Evolutionary conservation across 768 basidiomycete species (phyloP), one percentile per base, ranked within the genome.

Genomic region (Suillus hirtellus): DNA sequence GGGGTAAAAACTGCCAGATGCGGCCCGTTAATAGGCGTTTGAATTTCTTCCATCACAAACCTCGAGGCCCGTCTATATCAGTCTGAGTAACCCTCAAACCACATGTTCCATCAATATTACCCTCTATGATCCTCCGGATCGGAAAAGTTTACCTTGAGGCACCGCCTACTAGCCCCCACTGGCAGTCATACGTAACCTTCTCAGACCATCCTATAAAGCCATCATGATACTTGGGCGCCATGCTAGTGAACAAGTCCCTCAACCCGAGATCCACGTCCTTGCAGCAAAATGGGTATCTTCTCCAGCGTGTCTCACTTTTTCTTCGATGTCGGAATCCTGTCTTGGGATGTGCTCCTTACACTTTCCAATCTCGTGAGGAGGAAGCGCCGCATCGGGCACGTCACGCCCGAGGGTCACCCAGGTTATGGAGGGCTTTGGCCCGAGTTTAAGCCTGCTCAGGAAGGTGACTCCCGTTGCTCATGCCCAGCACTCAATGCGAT

Each of bases 401-500:
- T 90, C 46, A 84, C 84, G 0, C 85, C 84, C 1, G 73, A 75
- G 35, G 86, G 86, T 0, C 75, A 80, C 59, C 82, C 84, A 3
- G 89, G 88, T 0, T 81, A 76, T 55, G 83, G 79, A n/a, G 89
- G 90, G 0, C 72, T 81, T 59, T 93, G 91, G 91, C 89, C 90
- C 0, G 84, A 87, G 68, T 92, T 81, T 69, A 74, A 80, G 1
- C 73, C 86, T 2, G 82, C 89, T 11, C 74, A 73, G 62, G 80
- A 85, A 10, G 84, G 83, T 1, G 90, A 92, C 67, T 91, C 90
- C 68, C 79, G 92, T 2, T 84, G 84, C 65, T 84, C 87, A 1
- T 93, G 91, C 66, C 91, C 91, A 1, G 90, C 84, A 14, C 72
- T 93, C 63, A 93, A 94, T 67, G 88, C 89, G 0, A 79, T 94